Evolutionary conservation across 495 filamentous ascomycete species (phyloP), one percentile per base, ranked within the genome.

Genomic region (Friedmanniomyces endolithicus): DNA sequence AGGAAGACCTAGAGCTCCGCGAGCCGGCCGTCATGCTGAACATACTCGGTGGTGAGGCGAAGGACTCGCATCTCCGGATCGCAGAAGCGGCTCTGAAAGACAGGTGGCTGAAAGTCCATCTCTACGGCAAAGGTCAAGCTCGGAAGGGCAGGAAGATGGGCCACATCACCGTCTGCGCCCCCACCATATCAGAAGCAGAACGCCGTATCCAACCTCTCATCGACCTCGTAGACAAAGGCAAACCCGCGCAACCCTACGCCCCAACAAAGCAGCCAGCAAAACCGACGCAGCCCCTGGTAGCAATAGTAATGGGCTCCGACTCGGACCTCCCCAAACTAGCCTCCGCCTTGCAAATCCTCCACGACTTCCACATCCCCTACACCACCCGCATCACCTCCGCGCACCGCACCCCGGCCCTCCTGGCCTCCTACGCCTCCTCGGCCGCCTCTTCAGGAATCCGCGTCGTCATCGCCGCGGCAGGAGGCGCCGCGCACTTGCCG

Each of bases 221-320:
- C 37, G 63, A 70, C 45, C 43, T 55, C 23, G 63, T 65, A 2
- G 66, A 71, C 58, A 52, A 56, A 6, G 31, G 35, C 33, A 52
- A 24, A 11, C 16, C 31, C 2, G n/a, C n/a, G 49, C 31, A 41
- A 19, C 7, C 23, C 11, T 11, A 23, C 3, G 29, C 11, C 27
- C 8, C 22, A 6, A 55, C 3, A 33, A 2, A 27, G 9, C 11
- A n/a, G 7, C 12, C 43, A 31, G 37, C 29, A 12, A 34, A 48
- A n/a, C 24, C 39, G 44, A 11, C 19, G 24, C 11, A 35, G 9
- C 85, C 85, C 0, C 70, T 88, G 6, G 82, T 96, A 8, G 84
- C 84, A 8, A 82, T 98, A 9, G 87, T 88, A 34, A 95, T 95
- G 87, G 92, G 92, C 56, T 97, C 92, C 6, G 89, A 95, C 72